Evolutionary conservation across 208 protist genomes (phyloP), one percentile per base, ranked within the genome.

Genomic region (Leishmania mexicana): DNA sequence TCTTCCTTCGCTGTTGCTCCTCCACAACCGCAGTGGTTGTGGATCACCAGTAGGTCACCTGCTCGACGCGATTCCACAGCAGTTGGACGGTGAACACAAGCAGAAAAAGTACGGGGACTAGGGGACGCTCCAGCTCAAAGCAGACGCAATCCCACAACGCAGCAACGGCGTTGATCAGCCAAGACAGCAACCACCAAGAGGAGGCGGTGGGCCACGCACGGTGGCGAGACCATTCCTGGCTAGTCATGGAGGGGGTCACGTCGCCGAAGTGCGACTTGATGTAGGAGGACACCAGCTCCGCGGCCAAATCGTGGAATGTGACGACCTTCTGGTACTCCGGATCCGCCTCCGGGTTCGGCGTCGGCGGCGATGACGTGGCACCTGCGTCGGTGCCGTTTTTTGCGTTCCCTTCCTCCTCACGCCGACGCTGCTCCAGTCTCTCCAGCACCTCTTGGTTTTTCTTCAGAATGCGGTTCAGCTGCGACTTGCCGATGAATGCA

Each of bases 31-130:
- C 19, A 28, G 24, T 19, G 17, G 49, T 24, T 11, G 13, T 76
- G 47, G 3, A 15, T 74, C 38, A 85, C 81, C 81, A 85, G 76
- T 85, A 85, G 17, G 76, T 78, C 38, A 85, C 81, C 31, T 57
- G 75, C 45, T 78, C 70, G 60, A n/a, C 75, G 47, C 81, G 75
- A 45, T 85, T 85, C 81, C 81, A 85, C 57, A 58, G 51, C 11
- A 38, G 68, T 40, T 85, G 81, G 73, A 35, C 68, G 40, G 76
- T 31, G 31, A 70, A 80, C 71, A 85, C 21, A 49, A 85, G 60
- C 7, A 78, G 35, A 71, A 85, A 85, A 28, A 79, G 58, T 31
- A 72, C 58, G 15, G 80, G 11, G n/a, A 74, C 65, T 15, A 85
- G 51, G 24, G 76, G 81, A 62, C 38, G 76, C 60, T 85, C 76